A percentile compares a stretch with the other conserved stretches of the same genome.
Evolutionary conservation across 2,329 filamentous ascomycete species (phyloP).

Genomic region (Aphanocladium album): DNA sequence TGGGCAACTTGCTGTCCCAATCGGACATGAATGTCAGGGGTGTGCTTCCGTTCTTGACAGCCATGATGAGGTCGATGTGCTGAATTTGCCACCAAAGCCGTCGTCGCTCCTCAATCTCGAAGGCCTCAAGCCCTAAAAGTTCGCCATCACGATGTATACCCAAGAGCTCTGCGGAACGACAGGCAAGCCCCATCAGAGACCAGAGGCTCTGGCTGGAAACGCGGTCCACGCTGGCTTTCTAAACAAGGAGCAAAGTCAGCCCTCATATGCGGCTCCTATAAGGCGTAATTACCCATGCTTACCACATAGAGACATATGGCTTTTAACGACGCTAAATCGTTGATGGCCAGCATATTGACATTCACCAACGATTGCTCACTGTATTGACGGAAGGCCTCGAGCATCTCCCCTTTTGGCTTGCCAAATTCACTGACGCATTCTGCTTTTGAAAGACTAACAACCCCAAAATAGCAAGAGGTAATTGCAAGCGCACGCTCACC

Average conservation of each 20-base stretch:
- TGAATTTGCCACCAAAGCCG: slow-evolving; percentile 19
- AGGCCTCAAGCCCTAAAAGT: slow-evolving; percentile 5
- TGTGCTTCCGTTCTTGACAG: slow-evolving; percentile 12
- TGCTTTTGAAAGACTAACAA: not conserved
- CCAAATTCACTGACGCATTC: not conserved
- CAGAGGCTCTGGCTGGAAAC: not conserved
- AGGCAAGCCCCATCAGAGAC: slow-evolving; percentile 12
- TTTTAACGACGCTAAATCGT: not conserved
- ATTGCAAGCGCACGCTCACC: not conserved
- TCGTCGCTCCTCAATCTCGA: slow-evolving; percentile 16
- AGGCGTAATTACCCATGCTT: not conserved
- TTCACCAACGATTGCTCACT: not conserved
- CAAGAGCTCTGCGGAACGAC: slow-evolving; percentile 16
- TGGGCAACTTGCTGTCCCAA: slow-evolving; percentile 13
- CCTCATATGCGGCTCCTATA: not conserved
- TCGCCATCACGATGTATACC: slow-evolving; percentile 18
- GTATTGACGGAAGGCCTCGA: not conserved
- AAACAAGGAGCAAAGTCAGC: not conserved
- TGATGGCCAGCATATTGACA: not conserved
- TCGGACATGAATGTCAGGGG: slow-evolving; percentile 8
- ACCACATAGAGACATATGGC: not conserved
- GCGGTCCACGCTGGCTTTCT: not conserved
- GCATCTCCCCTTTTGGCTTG: not conserved
- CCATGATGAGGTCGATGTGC: slow-evolving; percentile 14
- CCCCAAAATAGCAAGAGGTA: not conserved